A percentile compares a stretch with the other conserved stretches of the same genome.
These are phyloP conservation scores for Claviceps digitariae DNA, from an alignment of 2,329 filamentous ascomycete genomes.

Conservation along the genomic window DNA sequence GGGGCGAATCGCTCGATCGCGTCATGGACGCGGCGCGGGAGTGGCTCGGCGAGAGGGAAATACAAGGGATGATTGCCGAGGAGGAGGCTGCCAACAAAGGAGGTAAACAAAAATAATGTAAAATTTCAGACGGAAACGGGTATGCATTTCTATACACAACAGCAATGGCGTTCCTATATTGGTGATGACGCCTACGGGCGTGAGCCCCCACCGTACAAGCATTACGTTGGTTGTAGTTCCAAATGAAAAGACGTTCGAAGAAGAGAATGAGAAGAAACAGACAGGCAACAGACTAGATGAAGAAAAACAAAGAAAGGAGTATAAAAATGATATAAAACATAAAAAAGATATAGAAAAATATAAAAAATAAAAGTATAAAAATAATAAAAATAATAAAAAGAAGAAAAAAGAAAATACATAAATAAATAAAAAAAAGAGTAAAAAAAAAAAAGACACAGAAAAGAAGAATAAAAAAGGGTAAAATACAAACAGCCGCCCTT, in stretches of 20 bases:
- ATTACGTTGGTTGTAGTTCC: too few relatives aligned
- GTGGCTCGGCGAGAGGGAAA: constrained; percentile 65
- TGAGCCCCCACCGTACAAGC: too few relatives aligned
- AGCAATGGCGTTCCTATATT: too few relatives aligned
- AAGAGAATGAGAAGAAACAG: neutral
- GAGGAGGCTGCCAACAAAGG: constrained; percentile 20
- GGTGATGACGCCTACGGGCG: too few relatives aligned
- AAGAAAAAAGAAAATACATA: neutral
- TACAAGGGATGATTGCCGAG: constrained; percentile 55
- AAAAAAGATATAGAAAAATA: neutral
- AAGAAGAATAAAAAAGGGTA: neutral
- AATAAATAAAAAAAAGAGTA: neutral
- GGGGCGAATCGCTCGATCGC: constrained; percentile 54
- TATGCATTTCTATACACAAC: too few relatives aligned
- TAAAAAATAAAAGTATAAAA: neutral
- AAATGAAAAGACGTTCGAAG: too few relatives aligned
- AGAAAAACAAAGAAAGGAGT: neutral
- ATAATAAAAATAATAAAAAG: neutral
- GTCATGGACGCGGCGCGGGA: constrained; percentile 65
- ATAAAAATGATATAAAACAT: too few relatives aligned
- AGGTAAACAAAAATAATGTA: too few relatives aligned
- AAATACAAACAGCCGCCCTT: neutral
- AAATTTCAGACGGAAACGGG: too few relatives aligned
- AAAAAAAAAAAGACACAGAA: neutral
- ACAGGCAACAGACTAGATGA: neutral